Base-by-base conservation (phyloP, 2,329 filamentous ascomycete genomes). In the Aspergillus neoniger region DNA sequence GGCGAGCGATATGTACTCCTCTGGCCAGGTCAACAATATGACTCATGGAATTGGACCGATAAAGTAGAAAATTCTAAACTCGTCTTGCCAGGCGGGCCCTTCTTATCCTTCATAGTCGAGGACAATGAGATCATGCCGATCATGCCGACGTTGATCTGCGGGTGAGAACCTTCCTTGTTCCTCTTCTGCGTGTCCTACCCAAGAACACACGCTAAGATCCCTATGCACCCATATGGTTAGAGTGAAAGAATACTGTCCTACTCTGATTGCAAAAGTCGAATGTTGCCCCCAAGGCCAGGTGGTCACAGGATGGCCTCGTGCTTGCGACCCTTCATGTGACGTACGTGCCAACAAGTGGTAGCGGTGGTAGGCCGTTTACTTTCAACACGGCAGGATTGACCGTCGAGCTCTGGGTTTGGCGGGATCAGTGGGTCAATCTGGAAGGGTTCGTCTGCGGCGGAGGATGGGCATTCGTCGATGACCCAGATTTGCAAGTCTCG, bases 401-500 rank as follows among this genome's bases (percentile, higher is more conserved):
- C 47, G 17, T 28, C 23, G 19, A 3, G n/a, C n/a, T 47, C 53
- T 55, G 39, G n/a, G 14, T 8, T 17, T 55, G 53, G 53, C 23
- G 53, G n/a, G 53, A 23, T n/a, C 36, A 7, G 25, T 55, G 53
- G 53, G 53, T 49, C 12, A 21, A 30, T 30, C 8, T 49, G 23
- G 4, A 12, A 28, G 21, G n/a, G 14, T 28, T 25, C 19, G 38
- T 30, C 9, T 39, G 41, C 10, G n/a, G 39, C 5, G 38, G 39
- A 36, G 8, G 3, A 39, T 12, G 39, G 52, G 52, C 21, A 43
- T 28, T 53, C 14, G n/a, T 15, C 8, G 52, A 55, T 19, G 23
- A 55, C 25, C 52, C 52, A 15, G 52, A 55, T 36, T 47, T 55
- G 21, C 39, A 55, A 9, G 25, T 55, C 39, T 55, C 52, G 5